Evolutionary conservation across 2,329 filamentous ascomycete species (phyloP).

Genomic region (Cladosporium sp.): DNA sequence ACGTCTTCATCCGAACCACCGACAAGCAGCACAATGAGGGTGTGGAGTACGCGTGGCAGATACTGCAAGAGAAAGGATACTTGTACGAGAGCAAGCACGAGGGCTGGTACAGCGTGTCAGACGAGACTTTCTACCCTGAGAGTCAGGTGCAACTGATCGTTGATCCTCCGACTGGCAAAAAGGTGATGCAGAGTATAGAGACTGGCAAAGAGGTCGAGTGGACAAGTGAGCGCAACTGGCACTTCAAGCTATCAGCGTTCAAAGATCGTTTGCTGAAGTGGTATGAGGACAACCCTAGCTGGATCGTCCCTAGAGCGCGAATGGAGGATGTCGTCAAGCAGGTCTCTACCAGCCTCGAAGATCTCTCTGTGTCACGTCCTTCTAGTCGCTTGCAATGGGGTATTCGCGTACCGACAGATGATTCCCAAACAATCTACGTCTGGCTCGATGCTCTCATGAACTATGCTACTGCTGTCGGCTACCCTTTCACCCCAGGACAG

Average conservation of each 20-base stretch:
- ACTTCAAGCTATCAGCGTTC: constrained; percentile 86
- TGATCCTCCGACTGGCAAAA: constrained; percentile 77
- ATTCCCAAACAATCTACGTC: constrained; percentile 89
- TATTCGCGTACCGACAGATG: constrained; percentile 81
- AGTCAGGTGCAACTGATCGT: constrained; percentile 70
- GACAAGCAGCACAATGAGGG: constrained; percentile 77
- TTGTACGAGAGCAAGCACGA: constrained; percentile 85
- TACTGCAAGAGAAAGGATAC: constrained; percentile 71
- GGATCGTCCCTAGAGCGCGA: constrained; percentile 70
- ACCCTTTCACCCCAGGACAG: constrained; percentile 71
- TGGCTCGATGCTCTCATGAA: constrained; percentile 97
- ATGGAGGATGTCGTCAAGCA: constrained; percentile 78
- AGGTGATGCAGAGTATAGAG: constrained; percentile 74
- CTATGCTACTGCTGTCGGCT: constrained; percentile 85
- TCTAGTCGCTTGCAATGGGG: constrained; percentile 79
- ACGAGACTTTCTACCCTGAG: constrained; percentile 93
- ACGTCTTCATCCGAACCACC: constrained; percentile 91
- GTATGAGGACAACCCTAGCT: constrained; percentile 74
- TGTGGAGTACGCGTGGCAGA: constrained; percentile 85
- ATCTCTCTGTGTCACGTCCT: constrained; percentile 87
- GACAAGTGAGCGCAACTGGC: constrained; percentile 90
- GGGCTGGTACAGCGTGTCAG: constrained; percentile 95
- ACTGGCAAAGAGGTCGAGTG: constrained; percentile 93
- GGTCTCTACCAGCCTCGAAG: constrained; percentile 75
- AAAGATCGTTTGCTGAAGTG: constrained; percentile 75